Evolutionary conservation across 1,139 yeast species (phyloP).

Genomic region (Candida tropicalis): DNA sequence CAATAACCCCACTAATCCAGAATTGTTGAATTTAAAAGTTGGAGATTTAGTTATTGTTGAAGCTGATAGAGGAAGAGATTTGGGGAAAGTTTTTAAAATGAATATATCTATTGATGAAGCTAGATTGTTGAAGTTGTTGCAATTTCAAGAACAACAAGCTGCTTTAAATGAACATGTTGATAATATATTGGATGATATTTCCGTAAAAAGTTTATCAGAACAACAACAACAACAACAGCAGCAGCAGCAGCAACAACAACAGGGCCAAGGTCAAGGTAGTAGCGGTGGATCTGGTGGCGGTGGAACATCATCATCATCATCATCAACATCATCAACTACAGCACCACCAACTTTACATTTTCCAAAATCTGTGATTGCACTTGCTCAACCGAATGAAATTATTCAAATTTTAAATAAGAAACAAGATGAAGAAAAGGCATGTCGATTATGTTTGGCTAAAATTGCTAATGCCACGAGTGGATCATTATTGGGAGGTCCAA

Average conservation of each 20-base stretch:
- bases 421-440: constrained; percentile 75
- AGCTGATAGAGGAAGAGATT: constrained; percentile 95
- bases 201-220: constrained; percentile 22
- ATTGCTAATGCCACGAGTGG: constrained; percentile 44
- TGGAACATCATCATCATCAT: constrained; percentile 2
- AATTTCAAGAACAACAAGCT: constrained; percentile 59
- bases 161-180: constrained; percentile 37
- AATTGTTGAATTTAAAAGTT: constrained; percentile 32
- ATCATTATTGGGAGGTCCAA: constrained; percentile 14
- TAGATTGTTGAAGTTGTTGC: constrained; percentile 54
- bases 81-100: constrained; percentile 76
- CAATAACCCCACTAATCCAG: constrained; percentile 9
- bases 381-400: constrained; percentile 65
- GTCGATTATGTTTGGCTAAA: constrained; percentile 61
- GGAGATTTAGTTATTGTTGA: constrained; percentile 92
- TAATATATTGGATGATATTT: constrained; percentile 23
- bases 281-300: not conserved
- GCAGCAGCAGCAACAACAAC: constrained; percentile 9
- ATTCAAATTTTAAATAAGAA: constrained; percentile 59
- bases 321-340: constrained; percentile 12
- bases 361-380: constrained; percentile 77
- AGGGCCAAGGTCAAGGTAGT: not conserved
- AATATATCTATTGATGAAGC: constrained; percentile 69
- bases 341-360: constrained; percentile 51
- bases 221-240: constrained; percentile 11